phyloP scores from a whole-genome alignment of 192 early-diverging fungal genomes.

The Radiomyces spectabilis region DNA sequence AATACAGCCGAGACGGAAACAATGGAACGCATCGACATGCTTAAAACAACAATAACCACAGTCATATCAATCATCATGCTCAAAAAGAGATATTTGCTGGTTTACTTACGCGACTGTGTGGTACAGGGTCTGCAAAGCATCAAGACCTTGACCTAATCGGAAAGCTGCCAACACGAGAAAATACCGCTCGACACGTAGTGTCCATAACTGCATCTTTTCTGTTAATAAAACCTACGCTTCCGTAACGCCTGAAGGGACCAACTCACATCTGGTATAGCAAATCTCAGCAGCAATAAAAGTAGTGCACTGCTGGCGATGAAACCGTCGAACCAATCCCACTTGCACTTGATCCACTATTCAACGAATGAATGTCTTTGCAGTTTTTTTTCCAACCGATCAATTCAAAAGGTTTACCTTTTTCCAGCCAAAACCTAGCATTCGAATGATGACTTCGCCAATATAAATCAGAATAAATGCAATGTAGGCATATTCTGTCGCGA shows the following conservation, averaged over 20 bases:
- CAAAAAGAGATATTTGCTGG: background rate
- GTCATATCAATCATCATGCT: background rate
- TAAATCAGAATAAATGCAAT: constrained; percentile 30
- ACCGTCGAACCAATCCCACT: constrained; percentile 25
- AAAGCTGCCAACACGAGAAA: constrained; percentile 21
- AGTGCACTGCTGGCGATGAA: constrained; percentile 14
- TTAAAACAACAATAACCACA: background rate
- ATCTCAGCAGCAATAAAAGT: constrained; percentile 12
- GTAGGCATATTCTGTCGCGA: constrained; percentile 33
- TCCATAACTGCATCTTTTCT: no score
- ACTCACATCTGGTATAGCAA: constrained; percentile 9
- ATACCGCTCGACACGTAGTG: constrained; percentile 20
- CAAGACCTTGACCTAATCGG: constrained; percentile 20
- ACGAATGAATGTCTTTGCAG: background rate
- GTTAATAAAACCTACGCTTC: no score
- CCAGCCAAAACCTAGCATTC: constrained; percentile 39
- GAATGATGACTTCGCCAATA: constrained; percentile 34
- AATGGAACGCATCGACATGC: constrained; percentile 22
- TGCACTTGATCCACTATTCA: constrained; percentile 21
- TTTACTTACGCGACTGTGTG: constrained; percentile 25
- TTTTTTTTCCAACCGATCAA: background rate
- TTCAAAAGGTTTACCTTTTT: constrained; percentile 19
- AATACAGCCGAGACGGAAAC: constrained; percentile 25
- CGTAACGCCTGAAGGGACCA: background rate
- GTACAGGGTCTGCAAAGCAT: constrained; percentile 17